Evolutionary conservation across 345 rosid genomes (phyloP).

Genomic region (Arabis alpina): DNA sequence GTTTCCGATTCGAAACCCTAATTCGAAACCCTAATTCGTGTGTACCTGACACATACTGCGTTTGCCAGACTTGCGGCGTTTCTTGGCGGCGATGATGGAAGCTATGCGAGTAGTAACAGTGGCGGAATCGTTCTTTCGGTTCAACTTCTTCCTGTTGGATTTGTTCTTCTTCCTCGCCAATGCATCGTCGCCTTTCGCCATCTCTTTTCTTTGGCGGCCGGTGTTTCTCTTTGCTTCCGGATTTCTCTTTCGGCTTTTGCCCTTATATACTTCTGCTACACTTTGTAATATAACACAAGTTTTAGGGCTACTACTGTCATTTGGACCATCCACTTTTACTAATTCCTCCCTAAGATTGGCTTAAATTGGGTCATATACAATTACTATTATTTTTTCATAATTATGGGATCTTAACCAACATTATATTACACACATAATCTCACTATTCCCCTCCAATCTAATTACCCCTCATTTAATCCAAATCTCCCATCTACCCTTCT

Average conservation of each 20-base stretch:
- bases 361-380: no score
- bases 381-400: no score
- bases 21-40: no score
- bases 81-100: slow-evolving; percentile 82
- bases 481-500: no score
- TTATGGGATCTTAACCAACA: no score
- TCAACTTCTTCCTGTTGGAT: slow-evolving; percentile 59
- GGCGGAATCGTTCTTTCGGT: slow-evolving; percentile 49
- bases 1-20: no score
- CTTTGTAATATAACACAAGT: neutral
- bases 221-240: slow-evolving; percentile 16
- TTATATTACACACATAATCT: no score
- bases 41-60: slow-evolving; percentile 80
- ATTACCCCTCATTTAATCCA: no score
- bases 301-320: neutral
- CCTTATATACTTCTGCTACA: neutral
- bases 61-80: slow-evolving; percentile 78
- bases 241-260: neutral
- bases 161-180: slow-evolving; percentile 68
- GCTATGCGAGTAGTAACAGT: slow-evolving; percentile 76
- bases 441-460: no score
- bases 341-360: neutral
- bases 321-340: neutral
- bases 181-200: slow-evolving; percentile 85
- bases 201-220: slow-evolving; percentile 39